Percentiles rank a stretch among this genome's conserved stretches.
Evolutionary conservation across 2,329 filamentous ascomycete genomes (phyloP).

Genomic region (Fusarium nanum): DNA sequence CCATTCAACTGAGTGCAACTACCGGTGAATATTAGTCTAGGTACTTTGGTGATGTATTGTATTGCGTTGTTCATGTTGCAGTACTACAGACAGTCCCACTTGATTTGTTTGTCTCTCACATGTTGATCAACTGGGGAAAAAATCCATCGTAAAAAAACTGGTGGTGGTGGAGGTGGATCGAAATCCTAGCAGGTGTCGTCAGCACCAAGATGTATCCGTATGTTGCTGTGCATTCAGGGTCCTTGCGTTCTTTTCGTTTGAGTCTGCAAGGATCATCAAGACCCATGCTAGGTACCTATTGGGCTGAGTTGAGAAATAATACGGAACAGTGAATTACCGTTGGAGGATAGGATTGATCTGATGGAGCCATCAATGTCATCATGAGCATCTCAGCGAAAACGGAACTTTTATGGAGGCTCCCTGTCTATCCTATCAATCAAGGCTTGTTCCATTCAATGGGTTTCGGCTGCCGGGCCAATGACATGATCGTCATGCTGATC

Average conservation of each 20-base stretch:
- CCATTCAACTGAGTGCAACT: not conserved
- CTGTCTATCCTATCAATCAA: slow-evolving; percentile 7
- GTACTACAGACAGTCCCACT: not conserved
- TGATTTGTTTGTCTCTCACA: slow-evolving; percentile 9
- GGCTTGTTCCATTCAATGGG: slow-evolving; percentile 20
- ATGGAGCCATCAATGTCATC: slow-evolving; percentile 23
- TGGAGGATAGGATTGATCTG: not conserved
- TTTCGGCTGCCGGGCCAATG: slow-evolving; percentile 39
- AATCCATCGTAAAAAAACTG: slow-evolving; percentile 12
- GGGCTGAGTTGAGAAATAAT: not conserved
- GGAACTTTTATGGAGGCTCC: slow-evolving; percentile 24
- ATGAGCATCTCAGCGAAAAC: slow-evolving; percentile 11
- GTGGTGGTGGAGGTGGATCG: slow-evolving; percentile 30
- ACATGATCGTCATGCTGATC: slow-evolving; percentile 36
- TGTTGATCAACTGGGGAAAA: slow-evolving; percentile 27
- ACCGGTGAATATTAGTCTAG: not conserved
- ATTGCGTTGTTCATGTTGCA: not conserved
- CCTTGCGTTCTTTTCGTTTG: slow-evolving; percentile 17
- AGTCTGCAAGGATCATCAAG: not conserved
- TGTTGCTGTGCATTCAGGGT: slow-evolving; percentile 14
- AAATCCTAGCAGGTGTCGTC: slow-evolving; percentile 41
- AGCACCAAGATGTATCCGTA: slow-evolving; percentile 27
- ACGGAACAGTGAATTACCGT: slow-evolving; percentile 2
- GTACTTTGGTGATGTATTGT: not conserved
- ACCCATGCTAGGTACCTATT: slow-evolving; percentile 6